A percentile compares a stretch with the other conserved stretches of the same genome.
Evolutionary conservation across 179 eudicot species (phyloP).

Genomic region (Spinacia oleracea): DNA sequence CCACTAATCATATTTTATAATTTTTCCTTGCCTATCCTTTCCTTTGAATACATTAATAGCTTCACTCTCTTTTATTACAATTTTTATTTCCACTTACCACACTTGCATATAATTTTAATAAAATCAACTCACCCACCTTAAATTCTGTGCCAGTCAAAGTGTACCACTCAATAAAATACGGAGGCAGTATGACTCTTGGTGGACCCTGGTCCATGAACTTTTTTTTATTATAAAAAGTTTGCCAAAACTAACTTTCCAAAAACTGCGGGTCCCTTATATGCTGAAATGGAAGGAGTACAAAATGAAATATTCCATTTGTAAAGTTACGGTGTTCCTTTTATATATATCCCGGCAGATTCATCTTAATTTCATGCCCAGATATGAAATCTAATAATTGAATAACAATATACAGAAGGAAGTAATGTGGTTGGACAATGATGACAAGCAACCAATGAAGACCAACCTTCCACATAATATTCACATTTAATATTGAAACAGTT

Average conservation of each 20-base stretch:
- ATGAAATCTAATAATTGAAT: background rate
- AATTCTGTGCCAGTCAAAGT: too few relatives aligned
- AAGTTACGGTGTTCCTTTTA: background rate
- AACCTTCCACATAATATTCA: background rate
- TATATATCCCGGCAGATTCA: background rate
- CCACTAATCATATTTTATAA: too few relatives aligned
- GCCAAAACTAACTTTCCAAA: background rate
- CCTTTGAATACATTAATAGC: too few relatives aligned
- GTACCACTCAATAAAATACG: too few relatives aligned
- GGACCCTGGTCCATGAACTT: background rate
- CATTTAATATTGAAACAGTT: background rate
- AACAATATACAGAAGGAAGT: background rate
- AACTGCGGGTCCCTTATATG: too few relatives aligned
- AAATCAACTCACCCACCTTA: too few relatives aligned
- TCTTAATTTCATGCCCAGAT: background rate
- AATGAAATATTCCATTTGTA: background rate
- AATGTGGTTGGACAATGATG: background rate
- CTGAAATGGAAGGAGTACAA: background rate
- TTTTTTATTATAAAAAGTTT: too few relatives aligned
- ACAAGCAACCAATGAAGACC: background rate
- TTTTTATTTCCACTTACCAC: too few relatives aligned
- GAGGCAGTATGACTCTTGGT: background rate
- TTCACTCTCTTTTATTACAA: too few relatives aligned
- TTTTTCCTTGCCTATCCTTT: too few relatives aligned
- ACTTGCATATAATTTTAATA: too few relatives aligned